Evolutionary conservation across 805 yeast genomes (phyloP).

Genomic region (Sungouiozyma ichnusensis): DNA sequence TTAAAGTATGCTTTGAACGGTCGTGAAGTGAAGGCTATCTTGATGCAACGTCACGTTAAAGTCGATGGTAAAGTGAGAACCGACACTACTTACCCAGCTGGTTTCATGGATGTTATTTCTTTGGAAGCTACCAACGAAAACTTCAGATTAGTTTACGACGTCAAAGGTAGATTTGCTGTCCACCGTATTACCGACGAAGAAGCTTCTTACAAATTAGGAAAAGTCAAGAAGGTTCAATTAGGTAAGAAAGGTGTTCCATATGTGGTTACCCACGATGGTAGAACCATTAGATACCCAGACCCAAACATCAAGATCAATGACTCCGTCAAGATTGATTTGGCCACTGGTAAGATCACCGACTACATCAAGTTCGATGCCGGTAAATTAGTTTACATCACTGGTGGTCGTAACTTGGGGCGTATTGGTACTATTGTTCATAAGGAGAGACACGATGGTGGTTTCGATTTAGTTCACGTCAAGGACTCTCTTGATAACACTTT

Average conservation of each 20-base stretch:
- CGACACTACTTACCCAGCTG: slow-evolving; percentile 97
- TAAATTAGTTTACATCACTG: slow-evolving; percentile 84
- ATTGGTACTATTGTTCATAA: slow-evolving; percentile 93
- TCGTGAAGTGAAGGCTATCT: slow-evolving; percentile 95
- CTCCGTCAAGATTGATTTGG: slow-evolving; percentile 94
- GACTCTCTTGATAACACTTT: slow-evolving; percentile 89
- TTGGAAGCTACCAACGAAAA: slow-evolving; percentile 97
- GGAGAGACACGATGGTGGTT: slow-evolving; percentile 97
- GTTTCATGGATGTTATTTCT: slow-evolving; percentile 98
- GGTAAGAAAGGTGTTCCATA: slow-evolving; percentile 98
- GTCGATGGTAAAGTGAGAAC: slow-evolving; percentile 99
- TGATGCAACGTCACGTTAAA: slow-evolving; percentile 96
- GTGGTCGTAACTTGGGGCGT: slow-evolving; percentile 98
- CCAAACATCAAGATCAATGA: slow-evolving; percentile 95
- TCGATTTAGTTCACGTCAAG: slow-evolving; percentile 94
- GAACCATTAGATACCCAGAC: slow-evolving; percentile 99
- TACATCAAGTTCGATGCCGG: slow-evolving; percentile 90
- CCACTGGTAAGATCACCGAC: slow-evolving; percentile 87
- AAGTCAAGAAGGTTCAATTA: slow-evolving; percentile 95
- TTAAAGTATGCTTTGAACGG: slow-evolving; percentile 98
- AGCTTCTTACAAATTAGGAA: slow-evolving; percentile 95
- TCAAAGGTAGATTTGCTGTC: slow-evolving; percentile 98
- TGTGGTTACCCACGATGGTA: slow-evolving; percentile 99
- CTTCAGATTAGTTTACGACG: slow-evolving; percentile 98
- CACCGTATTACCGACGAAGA: slow-evolving; percentile 99